Evolutionary conservation across 495 filamentous ascomycete species (phyloP).

Genomic region (Gamarada debralockiae): DNA sequence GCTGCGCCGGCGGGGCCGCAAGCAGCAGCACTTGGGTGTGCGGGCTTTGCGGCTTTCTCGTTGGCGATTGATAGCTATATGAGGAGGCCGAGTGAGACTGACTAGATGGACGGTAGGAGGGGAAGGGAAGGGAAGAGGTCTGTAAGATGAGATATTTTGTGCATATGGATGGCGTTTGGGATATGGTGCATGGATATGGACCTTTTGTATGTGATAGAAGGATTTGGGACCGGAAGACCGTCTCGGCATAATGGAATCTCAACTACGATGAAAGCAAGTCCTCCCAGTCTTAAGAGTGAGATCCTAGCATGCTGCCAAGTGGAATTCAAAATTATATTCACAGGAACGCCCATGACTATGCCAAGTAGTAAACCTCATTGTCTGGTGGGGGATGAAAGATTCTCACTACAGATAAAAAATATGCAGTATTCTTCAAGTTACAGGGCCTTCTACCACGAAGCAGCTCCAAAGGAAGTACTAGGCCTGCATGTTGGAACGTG

Average conservation of each 20-base stretch:
- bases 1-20: slow-evolving; percentile 84
- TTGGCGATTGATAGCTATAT: slow-evolving; percentile 92
- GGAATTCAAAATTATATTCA: too few relatives aligned
- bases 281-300: background rate
- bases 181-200: background rate
- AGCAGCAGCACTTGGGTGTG: slow-evolving; percentile 85
- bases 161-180: background rate
- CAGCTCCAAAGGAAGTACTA: too few relatives aligned
- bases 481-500: too few relatives aligned
- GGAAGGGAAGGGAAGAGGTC: background rate
- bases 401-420: too few relatives aligned
- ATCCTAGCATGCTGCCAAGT: too few relatives aligned
- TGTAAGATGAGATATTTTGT: background rate
- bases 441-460: too few relatives aligned
- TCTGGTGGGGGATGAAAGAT: too few relatives aligned
- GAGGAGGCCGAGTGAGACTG: slow-evolving; percentile 55
- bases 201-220: background rate
- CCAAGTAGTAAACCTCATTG: too few relatives aligned
- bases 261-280: background rate
- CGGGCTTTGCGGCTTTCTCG: slow-evolving; percentile 93
- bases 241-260: background rate
- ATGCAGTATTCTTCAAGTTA: too few relatives aligned
- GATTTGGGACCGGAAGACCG: background rate
- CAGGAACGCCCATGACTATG: too few relatives aligned
- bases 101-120: slow-evolving; percentile 23